Conservation (phyloP, 208 protist genomes). For the Trichomonas vaginalis region DNA sequence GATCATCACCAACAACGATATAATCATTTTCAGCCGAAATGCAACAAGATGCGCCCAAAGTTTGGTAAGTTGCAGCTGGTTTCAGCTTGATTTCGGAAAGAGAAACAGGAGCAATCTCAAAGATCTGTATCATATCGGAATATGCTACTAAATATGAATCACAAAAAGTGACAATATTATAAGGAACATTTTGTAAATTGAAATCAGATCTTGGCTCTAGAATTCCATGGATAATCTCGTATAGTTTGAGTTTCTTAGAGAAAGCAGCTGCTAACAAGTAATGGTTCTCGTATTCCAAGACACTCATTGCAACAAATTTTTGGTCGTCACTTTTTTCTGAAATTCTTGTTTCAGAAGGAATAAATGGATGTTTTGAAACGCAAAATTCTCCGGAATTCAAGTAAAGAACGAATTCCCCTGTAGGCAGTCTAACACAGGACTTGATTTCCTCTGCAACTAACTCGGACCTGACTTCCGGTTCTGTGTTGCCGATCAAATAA, state of each 20-base stretch:
- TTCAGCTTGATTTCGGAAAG: not conserved
- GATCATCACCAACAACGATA: not conserved
- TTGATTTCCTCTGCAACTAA: not conserved
- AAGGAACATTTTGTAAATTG: not conserved
- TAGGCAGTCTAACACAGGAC: not conserved
- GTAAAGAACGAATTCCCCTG: not conserved
- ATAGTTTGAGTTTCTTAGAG: not conserved
- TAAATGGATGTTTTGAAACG: not conserved
- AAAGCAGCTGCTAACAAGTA: not conserved
- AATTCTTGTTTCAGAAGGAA: not conserved
- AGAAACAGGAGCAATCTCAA: not conserved
- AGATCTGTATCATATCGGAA: not conserved
- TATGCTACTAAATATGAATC: not conserved
- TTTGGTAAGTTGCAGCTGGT: not conserved
- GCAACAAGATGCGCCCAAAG: not conserved
- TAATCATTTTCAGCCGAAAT: not conserved
- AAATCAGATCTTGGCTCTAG: not conserved
- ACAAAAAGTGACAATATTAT: not conserved
- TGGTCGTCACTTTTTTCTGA: too few species aligned
- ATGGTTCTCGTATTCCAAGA: not conserved
- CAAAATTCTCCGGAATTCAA: not conserved
- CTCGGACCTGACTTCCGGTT: not conserved
- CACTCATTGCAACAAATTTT: not conserved
- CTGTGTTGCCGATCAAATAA: not conserved
- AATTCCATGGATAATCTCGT: not conserved